A percentile compares a stretch with the other conserved stretches of the same genome.
Conservation (phyloP, 257 asterid genomes). For the Gentiana macrophylla region DNA sequence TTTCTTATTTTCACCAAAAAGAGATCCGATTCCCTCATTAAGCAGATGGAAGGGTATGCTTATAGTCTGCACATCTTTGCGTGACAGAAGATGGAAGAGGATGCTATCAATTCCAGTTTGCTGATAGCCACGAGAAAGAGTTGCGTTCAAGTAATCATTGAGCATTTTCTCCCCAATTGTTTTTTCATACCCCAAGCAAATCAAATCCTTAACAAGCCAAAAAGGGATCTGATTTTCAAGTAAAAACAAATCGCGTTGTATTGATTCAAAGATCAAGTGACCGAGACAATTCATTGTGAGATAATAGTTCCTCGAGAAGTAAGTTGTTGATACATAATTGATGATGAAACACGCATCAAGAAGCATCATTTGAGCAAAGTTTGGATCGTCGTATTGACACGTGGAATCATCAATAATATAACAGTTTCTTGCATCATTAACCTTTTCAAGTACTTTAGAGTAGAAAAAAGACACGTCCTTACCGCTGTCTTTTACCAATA, state of each 20-base stretch:
- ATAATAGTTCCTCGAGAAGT: fast-evolving
- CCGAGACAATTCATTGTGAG: not conserved
- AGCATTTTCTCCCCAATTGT: not conserved
- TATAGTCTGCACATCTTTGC: too few species aligned
- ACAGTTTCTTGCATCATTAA: not conserved
- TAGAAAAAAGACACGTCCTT: not conserved
- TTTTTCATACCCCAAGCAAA: not conserved
- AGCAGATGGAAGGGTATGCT: too few species aligned
- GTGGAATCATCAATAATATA: not conserved
- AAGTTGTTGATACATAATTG: not conserved
- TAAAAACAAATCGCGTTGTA: constrained; percentile 6
- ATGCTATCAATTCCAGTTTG: not conserved
- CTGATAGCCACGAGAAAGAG: not conserved
- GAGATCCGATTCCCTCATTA: too few species aligned
- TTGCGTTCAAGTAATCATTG: not conserved
- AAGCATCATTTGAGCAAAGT: constrained; percentile 9
- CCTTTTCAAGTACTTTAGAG: not conserved
- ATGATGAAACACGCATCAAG: constrained; percentile 3
- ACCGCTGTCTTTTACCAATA: too few species aligned
- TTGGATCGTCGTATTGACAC: not conserved
- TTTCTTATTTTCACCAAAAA: not conserved
- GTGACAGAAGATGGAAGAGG: too few species aligned
- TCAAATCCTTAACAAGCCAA: constrained; percentile 3
- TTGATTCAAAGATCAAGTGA: fast-evolving
- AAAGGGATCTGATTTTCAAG: constrained; percentile 28